These are phyloP conservation scores for Gnaphalium uliginosum DNA, from an alignment of 129 eudicot genomes.

Conservation along the genomic window DNA sequence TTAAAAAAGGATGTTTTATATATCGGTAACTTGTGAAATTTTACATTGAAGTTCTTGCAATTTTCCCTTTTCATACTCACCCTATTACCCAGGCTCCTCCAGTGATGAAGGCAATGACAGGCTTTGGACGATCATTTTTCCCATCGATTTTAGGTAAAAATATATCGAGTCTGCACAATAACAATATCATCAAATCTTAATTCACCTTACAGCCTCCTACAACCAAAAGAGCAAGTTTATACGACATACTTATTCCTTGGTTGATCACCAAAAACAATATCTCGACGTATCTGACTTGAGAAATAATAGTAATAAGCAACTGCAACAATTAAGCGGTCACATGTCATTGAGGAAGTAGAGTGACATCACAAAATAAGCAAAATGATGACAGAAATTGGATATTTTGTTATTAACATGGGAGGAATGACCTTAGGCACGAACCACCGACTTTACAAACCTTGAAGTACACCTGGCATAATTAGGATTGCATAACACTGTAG, in stretches of 20 bases:
- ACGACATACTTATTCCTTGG: slow-evolving; percentile 81
- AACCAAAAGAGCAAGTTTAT: slow-evolving; percentile 13
- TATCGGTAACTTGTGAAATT: background rate
- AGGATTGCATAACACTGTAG: slow-evolving; percentile 78
- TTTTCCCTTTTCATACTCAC: slow-evolving; percentile 33
- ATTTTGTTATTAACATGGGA: slow-evolving; percentile 23
- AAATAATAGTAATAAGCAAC: slow-evolving; percentile 85
- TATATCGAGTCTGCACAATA: slow-evolving; percentile 77
- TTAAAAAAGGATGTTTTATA: too few species aligned
- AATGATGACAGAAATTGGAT: slow-evolving; percentile 3
- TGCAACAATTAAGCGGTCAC: slow-evolving; percentile 35
- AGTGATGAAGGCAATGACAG: slow-evolving; percentile 89
- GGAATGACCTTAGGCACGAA: slow-evolving; percentile 34
- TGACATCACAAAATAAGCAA: slow-evolving; percentile 11
- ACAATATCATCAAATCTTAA: slow-evolving; percentile 6
- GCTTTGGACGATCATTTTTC: slow-evolving; percentile 55
- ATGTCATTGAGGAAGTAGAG: slow-evolving; percentile 16
- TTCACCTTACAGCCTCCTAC: background rate
- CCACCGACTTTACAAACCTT: slow-evolving; percentile 63
- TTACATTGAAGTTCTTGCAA: background rate
- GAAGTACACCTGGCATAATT: slow-evolving; percentile 87
- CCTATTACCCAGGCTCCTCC: slow-evolving; percentile 99
- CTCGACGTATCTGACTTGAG: slow-evolving; percentile 67
- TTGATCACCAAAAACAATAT: slow-evolving; percentile 78
- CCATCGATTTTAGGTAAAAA: slow-evolving; percentile 65